A percentile compares a stretch with the other conserved stretches of the same genome.
phyloP scores from a whole-genome alignment of 331 rosid species.

The Rhamnella rubrinervis region DNA sequence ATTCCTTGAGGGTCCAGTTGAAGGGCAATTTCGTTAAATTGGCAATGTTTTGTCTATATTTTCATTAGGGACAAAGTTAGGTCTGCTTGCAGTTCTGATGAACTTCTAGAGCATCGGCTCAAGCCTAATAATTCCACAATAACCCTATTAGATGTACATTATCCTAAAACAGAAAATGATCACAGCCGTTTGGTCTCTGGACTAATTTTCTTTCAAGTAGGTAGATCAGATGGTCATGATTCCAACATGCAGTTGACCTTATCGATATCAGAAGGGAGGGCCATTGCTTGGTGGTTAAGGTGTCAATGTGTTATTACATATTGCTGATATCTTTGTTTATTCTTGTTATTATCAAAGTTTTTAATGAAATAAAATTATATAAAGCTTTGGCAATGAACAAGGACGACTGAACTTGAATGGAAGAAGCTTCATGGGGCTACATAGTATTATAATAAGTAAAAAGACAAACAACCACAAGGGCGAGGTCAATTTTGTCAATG shows the following conservation, averaged over 20 bases:
- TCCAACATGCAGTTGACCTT: conserved; percentile 21
- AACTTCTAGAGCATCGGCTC: conserved; percentile 30
- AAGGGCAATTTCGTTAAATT: conserved; percentile 16
- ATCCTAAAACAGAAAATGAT: conserved; percentile 14
- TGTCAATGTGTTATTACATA: conserved; percentile 13
- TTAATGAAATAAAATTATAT: background rate
- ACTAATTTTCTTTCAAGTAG: background rate
- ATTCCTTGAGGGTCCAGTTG: conserved; percentile 2
- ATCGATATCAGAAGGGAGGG: background rate
- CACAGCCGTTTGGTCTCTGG: background rate
- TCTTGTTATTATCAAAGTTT: conserved; percentile 10
- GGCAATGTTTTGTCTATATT: background rate
- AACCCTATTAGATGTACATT: background rate
- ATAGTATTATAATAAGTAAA: background rate
- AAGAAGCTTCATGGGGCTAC: conserved; percentile 22
- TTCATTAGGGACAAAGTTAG: conserved; percentile 13
- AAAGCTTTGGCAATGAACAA: background rate
- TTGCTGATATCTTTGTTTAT: conserved; percentile 5
- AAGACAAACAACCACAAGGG: background rate
- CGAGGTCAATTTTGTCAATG: conserved; percentile 26
- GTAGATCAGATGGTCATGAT: conserved; percentile 8
- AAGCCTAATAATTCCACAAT: background rate
- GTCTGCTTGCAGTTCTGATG: conserved; percentile 22
- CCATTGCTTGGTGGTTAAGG: conserved; percentile 27
- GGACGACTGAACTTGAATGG: background rate